These are phyloP conservation scores for Basipetospora chlamydospora DNA, from an alignment of 2,329 filamentous ascomycete genomes.

Conservation along the genomic window DNA sequence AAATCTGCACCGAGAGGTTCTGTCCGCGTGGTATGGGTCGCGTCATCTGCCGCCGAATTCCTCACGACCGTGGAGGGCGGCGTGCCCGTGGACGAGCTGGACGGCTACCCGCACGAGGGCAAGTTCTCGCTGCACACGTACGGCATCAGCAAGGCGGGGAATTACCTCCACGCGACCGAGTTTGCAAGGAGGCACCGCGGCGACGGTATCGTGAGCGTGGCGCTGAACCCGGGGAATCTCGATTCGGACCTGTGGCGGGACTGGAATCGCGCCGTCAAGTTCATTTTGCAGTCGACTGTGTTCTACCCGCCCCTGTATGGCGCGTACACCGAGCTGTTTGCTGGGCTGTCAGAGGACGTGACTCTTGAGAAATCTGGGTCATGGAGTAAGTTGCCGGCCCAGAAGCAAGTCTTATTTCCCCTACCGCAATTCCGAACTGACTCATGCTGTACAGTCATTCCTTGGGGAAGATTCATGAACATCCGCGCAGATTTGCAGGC, in stretches of 20 bases:
- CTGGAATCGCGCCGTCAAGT: slow-evolving; percentile 9
- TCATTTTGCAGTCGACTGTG: slow-evolving; percentile 10
- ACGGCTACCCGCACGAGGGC: slow-evolving; percentile 13
- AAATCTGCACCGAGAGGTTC: slow-evolving; percentile 13
- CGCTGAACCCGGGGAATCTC: slow-evolving; percentile 25
- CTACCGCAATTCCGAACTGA: not conserved
- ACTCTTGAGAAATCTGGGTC: slow-evolving; percentile 20
- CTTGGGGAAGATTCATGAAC: slow-evolving; percentile 20
- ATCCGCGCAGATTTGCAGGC: slow-evolving; percentile 16
- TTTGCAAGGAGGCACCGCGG: slow-evolving; percentile 14
- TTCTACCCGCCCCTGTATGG: slow-evolving; percentile 20
- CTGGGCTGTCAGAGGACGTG: slow-evolving; percentile 27
- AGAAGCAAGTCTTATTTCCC: not conserved
- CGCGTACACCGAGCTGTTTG: slow-evolving; percentile 33
- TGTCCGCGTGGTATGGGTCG: slow-evolving; percentile 20
- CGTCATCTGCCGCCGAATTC: slow-evolving; percentile 16
- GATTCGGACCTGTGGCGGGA: slow-evolving; percentile 21
- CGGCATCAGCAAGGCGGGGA: slow-evolving; percentile 17
- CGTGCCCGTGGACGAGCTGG: slow-evolving; percentile 15
- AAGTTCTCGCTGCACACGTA: slow-evolving; percentile 14
- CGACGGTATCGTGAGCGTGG: slow-evolving; percentile 16
- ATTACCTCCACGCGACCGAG: slow-evolving; percentile 18
- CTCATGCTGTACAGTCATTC: slow-evolving; percentile 11
- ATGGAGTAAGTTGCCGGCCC: slow-evolving; percentile 10
- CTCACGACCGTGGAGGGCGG: slow-evolving; percentile 11